A percentile compares a stretch with the other conserved stretches of the same genome.
Evolutionary conservation across 2,329 filamentous ascomycete species (phyloP).

Genomic region (Sclerotinia sclerotiorum): DNA sequence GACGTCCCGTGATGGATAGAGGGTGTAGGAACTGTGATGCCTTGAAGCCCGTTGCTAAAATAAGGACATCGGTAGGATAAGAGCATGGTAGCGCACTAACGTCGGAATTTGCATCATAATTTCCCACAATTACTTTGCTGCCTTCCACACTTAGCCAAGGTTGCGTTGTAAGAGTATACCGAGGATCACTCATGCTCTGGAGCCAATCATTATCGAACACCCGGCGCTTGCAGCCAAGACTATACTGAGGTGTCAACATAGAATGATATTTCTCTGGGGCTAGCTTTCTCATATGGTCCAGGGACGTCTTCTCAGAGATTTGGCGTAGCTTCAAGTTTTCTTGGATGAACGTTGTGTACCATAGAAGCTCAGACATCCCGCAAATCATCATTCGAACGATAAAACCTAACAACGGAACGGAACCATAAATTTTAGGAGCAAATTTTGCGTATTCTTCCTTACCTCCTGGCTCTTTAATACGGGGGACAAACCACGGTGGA

Average conservation of each 20-base stretch:
- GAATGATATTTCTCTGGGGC: slow-evolving; percentile 56
- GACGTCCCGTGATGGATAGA: background rate
- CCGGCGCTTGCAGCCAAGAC: slow-evolving; percentile 56
- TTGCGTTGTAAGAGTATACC: slow-evolving; percentile 53
- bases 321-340: background rate
- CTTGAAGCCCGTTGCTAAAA: background rate
- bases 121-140: background rate
- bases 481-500: background rate
- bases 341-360: background rate
- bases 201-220: slow-evolving; percentile 56
- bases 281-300: slow-evolving; percentile 38
- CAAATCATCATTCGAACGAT: background rate
- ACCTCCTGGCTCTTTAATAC: background rate
- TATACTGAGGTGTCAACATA: slow-evolving; percentile 56
- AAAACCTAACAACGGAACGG: background rate
- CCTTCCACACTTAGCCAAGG: slow-evolving; percentile 43
- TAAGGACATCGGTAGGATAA: background rate
- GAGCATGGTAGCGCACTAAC: background rate
- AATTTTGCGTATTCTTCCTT: background rate
- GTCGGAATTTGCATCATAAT: background rate
- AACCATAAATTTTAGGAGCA: background rate
- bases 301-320: background rate
- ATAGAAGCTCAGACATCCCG: background rate
- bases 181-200: slow-evolving; percentile 47
- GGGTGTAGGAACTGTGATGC: background rate